Conservation (phyloP, 768 basidiomycete species). For the Zangia roseola region DNA sequence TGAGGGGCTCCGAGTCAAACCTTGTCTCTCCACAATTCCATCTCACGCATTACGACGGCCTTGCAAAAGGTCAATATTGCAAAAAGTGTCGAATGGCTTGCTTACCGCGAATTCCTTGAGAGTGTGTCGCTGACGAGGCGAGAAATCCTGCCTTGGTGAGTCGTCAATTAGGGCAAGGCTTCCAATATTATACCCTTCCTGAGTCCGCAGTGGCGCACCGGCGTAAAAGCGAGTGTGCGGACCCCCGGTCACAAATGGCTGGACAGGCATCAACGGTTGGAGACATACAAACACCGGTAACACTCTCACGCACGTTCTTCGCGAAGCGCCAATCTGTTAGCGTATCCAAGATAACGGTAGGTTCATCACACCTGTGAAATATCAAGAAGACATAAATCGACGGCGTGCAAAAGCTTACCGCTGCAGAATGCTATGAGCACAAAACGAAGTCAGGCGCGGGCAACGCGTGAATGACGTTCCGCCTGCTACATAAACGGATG, state of each 20-base stretch:
- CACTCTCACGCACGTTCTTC: constrained; percentile 58
- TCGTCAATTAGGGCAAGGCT: constrained; percentile 85
- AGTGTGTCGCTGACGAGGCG: constrained; percentile 85
- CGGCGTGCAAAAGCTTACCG: constrained; percentile 40
- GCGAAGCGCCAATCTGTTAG: constrained; percentile 84
- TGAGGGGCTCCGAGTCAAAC: constrained; percentile 36
- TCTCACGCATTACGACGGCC: constrained; percentile 90
- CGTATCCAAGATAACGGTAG: constrained; percentile 81
- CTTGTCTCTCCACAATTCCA: constrained; percentile 96
- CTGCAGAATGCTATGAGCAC: constrained; percentile 80
- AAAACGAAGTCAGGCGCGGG: constrained; percentile 68
- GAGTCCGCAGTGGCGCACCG: constrained; percentile 84
- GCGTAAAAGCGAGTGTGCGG: constrained; percentile 87
- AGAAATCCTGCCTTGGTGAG: constrained; percentile 78
- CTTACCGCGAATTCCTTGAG: constrained; percentile 87
- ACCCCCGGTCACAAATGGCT: constrained; percentile 70
- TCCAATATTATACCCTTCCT: constrained; percentile 89
- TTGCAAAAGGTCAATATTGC: constrained; percentile 16
- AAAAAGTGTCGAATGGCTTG: not conserved
- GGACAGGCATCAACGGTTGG: not conserved
- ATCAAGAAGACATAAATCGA: constrained; percentile 3
- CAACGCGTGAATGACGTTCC: constrained; percentile 45
- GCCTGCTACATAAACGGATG: constrained; percentile 30
- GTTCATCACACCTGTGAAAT: constrained; percentile 69
- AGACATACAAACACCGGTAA: not conserved